A percentile compares a stretch with the other conserved stretches of the same genome.
Conservation (phyloP, 371 early-diverging fungal genomes). For the Umbelopsis sp. region DNA sequence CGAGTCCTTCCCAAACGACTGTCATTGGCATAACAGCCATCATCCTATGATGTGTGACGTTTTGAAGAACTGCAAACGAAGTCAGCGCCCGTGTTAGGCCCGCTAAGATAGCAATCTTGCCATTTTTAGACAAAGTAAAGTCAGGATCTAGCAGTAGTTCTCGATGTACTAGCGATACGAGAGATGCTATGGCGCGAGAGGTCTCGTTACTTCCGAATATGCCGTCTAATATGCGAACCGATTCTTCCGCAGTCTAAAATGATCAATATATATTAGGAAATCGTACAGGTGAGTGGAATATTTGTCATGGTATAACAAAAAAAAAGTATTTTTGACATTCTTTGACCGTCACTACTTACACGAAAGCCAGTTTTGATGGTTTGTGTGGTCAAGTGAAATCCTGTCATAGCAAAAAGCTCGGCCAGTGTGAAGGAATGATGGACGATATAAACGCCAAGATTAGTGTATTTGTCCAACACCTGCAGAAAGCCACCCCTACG, state of each 20-base stretch:
- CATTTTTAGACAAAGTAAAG: constrained; percentile 62
- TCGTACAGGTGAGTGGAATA: constrained; percentile 7
- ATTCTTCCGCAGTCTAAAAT: constrained; percentile 81
- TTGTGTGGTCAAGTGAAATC: constrained; percentile 76
- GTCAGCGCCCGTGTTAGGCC: constrained; percentile 81
- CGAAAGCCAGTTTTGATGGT: constrained; percentile 73
- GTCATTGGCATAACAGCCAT: constrained; percentile 51
- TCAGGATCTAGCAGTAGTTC: constrained; percentile 77
- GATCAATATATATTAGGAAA: constrained; percentile 8
- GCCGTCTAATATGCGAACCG: constrained; percentile 87
- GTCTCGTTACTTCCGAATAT: constrained; percentile 92
- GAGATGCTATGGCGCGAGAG: constrained; percentile 82
- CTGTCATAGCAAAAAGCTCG: constrained; percentile 78
- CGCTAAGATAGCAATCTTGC: constrained; percentile 72
- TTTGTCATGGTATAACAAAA: neutral
- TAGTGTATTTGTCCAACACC: constrained; percentile 72
- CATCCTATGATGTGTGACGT: constrained; percentile 69
- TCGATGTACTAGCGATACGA: constrained; percentile 76
- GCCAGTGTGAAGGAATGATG: constrained; percentile 77
- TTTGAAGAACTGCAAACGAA: constrained; percentile 85
- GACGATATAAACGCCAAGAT: constrained; percentile 68
- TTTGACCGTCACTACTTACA: constrained; percentile 37
- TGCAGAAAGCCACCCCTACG: constrained; percentile 57
- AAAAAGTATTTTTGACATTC: too few species aligned
- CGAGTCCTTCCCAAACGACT: constrained; percentile 58